Evolutionary conservation across 345 rosid species (phyloP).

Genomic region (Pistacia integerrima): DNA sequence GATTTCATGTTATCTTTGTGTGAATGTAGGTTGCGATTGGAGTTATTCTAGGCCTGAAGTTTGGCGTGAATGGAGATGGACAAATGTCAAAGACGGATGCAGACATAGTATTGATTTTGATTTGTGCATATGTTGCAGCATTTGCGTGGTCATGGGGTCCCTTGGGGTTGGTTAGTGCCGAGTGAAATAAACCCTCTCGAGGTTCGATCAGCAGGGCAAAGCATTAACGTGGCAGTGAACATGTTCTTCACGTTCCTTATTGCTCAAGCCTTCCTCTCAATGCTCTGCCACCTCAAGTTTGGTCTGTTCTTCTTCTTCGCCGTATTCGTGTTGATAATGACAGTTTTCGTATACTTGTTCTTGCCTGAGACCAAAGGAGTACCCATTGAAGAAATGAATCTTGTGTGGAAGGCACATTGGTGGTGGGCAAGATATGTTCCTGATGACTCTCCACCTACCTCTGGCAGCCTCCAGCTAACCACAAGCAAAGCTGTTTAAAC

Average conservation of each 20-base stretch:
- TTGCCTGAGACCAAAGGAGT: conserved; percentile 51
- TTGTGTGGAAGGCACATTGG: conserved; percentile 54
- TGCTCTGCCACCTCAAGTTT: conserved; percentile 59
- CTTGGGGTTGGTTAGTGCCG: conserved; percentile 59
- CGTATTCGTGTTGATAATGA: conserved; percentile 40
- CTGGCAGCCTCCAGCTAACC: background rate
- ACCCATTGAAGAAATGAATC: conserved; percentile 52
- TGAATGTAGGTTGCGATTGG: conserved; percentile 23
- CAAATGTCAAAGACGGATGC: conserved; percentile 23
- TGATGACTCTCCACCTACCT: conserved; percentile 18
- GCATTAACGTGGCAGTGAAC: conserved; percentile 52
- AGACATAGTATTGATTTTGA: conserved; percentile 28
- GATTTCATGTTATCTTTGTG: background rate
- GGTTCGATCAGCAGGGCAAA: conserved; percentile 53
- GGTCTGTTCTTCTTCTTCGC: conserved; percentile 62
- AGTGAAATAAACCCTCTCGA: conserved; percentile 54
- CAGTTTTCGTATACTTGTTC: conserved; percentile 38
- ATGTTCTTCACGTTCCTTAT: conserved; percentile 58
- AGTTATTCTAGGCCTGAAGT: conserved; percentile 29
- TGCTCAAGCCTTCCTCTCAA: conserved; percentile 50
- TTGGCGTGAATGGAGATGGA: conserved; percentile 37
- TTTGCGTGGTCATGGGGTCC: conserved; percentile 76
- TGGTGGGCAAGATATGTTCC: conserved; percentile 50
- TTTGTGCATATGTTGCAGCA: conserved; percentile 49
- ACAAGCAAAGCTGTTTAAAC: background rate